Conservation (phyloP, 768 basidiomycete genomes). For the Hirschioporus abietinus region DNA sequence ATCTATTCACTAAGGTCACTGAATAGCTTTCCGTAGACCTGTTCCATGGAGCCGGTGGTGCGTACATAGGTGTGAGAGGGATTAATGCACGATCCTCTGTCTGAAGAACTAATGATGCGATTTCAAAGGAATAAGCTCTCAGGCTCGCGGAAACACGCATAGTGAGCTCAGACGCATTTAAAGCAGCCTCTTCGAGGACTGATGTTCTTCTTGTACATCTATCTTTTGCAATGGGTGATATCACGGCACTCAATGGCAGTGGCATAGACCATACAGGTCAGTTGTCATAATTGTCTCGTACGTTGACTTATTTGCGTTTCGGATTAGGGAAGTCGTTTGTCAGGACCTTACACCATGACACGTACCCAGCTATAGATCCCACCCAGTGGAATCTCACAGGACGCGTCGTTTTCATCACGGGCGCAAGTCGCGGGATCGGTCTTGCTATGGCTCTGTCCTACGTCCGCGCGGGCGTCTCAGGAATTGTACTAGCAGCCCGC, state of each 20-base stretch:
- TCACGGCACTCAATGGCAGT: neutral
- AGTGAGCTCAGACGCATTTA: too few species aligned
- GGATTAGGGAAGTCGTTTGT: neutral
- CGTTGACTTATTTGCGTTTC: neutral
- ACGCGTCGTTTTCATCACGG: constrained; percentile 21
- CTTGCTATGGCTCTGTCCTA: constrained; percentile 14
- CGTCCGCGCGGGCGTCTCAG: constrained; percentile 14
- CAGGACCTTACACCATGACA: constrained; percentile 12
- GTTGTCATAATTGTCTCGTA: neutral
- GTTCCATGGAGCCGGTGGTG: too few species aligned
- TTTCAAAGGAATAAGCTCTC: too few species aligned
- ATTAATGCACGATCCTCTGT: too few species aligned
- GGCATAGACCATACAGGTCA: neutral
- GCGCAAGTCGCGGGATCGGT: constrained; percentile 19
- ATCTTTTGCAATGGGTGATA: too few species aligned
- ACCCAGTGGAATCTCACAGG: constrained; percentile 8
- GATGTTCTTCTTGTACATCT: too few species aligned
- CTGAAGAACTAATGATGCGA: too few species aligned
- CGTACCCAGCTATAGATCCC: constrained; percentile 25
- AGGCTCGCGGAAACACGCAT: too few species aligned
- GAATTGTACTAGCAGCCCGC: constrained; percentile 10
- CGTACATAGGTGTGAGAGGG: too few species aligned
- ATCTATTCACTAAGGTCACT: too few species aligned
- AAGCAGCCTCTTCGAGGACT: too few species aligned
- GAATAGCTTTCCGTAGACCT: too few species aligned